Base-by-base conservation (phyloP, 306 rosid genomes). In the Spatholobus suberectus region DNA sequence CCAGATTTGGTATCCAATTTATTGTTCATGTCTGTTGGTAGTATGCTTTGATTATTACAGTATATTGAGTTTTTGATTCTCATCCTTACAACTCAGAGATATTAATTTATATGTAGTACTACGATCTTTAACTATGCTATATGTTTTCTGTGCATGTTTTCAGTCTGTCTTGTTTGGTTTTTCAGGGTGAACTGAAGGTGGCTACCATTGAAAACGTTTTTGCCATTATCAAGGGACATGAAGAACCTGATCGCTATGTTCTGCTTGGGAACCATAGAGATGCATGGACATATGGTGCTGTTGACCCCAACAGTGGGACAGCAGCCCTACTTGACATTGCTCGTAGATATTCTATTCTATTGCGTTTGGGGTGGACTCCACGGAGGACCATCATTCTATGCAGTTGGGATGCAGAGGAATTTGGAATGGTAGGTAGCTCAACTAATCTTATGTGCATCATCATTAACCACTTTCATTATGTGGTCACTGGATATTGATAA, bases 231-330 rank as follows among this genome's bases (percentile, higher is more conserved):
- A 83, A 84, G 73, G 97, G 97, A 37, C 47, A 21, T 4, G 92
- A 91, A 81, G 97, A 93, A 84, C 85, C 94, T 17, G 96, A 93
- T 80, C 90, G 97, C 58, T 85, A 81, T 88, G 97, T 93, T 84
- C 87, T 93, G 26, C 91, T 93, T n/a, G 97, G 97, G 21, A 93
- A 93, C 83, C 96, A 93, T 65, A 89, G 97, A 83, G 97, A 93
- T 86, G 97, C 97, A 59, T 93, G 97, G 97, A 88, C 92, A 2
- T 93, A 83, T 82, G 97, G 97, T n/a, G 96, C 97, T 58, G 97
- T 93, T 73, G 97, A 93, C 62, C 97, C 97, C 47, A 86, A 87
- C 88, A 93, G 97, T 72, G 97, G 97, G 75, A 90, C 97, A 34
- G 96, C 97, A 24, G 90, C 90, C 0, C 77, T 93, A 68, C 97